Base-by-base conservation (phyloP, 176 grass and related monocot genomes). In the Lolium perenne region DNA sequence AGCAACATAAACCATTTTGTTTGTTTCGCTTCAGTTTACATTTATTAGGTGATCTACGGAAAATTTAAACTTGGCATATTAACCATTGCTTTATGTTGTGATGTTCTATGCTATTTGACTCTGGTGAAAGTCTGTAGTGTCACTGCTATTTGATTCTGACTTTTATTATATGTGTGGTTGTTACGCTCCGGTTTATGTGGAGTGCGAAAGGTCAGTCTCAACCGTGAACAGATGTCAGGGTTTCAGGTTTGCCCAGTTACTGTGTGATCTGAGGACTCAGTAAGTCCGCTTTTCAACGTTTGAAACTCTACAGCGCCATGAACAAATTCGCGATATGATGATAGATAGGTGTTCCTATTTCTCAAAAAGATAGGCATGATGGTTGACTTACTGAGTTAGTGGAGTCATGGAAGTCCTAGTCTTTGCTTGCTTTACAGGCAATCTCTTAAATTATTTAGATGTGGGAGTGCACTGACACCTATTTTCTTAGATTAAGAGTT, bases 401-500 rank as follows among this genome's bases (percentile, higher is more conserved):
- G 38, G 40, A 61, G 40, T 29, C 69, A 59, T 2, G 7, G 7
- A 48, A 74, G 14, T 48, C 16, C 13, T 29, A 20, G 38, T 32
- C 38, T 47, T 83, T 48, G 43, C 10, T 45, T 48, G 59, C 5
- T 66, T 66, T 64, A 7, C 2, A 32, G 78, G 7, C 25, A 0
- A 65, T 20, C 59, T 48, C 4, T 47, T 65, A 17, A 80, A 49
- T 10, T 64, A 49, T 65, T 63, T 67, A 51, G 61, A 67, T 16
- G 61, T 10, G 16, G 4, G 10, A 67, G 22, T 20, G 0, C 61
- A 51, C 38, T 32, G 38, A 0, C 15, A 74, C 15, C 43, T n/a
- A 15, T 83, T 60, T 57, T 82, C 14, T 7, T 15, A 82, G n/a
- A 60, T 25, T 23, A 56, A 26, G 38, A 45, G 80, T 57, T 26